phyloP scores from a whole-genome alignment of 2,329 filamentous ascomycete species.

The Penicillium sp. region DNA sequence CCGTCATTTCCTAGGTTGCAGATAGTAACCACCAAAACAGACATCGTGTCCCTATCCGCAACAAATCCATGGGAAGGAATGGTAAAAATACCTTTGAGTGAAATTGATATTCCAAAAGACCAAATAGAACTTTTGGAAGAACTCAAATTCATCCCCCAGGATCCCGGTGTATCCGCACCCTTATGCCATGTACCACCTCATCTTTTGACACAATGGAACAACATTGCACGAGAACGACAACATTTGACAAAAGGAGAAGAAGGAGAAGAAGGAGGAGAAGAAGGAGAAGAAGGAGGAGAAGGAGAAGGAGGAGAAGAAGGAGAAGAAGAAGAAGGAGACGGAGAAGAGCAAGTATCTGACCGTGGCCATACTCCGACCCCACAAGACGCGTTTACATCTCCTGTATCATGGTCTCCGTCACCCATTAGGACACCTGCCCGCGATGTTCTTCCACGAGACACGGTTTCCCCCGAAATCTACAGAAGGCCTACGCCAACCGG shows the following conservation, averaged over 20 bases:
- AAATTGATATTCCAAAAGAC: conserved; percentile 48
- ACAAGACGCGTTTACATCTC: conserved; percentile 18
- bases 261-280: not conserved
- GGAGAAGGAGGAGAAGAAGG: not conserved
- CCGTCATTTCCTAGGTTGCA: not conserved
- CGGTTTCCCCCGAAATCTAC: conserved; percentile 23
- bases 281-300: conserved; percentile 4
- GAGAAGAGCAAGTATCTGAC: not conserved
- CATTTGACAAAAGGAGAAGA: not conserved
- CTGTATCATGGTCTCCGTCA: conserved; percentile 20
- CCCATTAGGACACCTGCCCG: conserved; percentile 11
- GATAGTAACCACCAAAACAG: not conserved
- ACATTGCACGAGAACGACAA: conserved; percentile 19
- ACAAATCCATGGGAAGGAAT: conserved; percentile 32
- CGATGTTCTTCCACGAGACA: conserved; percentile 28
- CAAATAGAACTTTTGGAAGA: conserved; percentile 52
- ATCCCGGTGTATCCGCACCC: conserved; percentile 24
- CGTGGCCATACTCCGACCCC: conserved; percentile 9
- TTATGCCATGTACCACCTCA: conserved; percentile 35
- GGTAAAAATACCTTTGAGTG: conserved; percentile 40
- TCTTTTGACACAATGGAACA: conserved; percentile 39
- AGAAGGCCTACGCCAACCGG: not conserved
- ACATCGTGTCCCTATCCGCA: not conserved
- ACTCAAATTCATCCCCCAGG: conserved; percentile 36
- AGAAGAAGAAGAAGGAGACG: not conserved